Evolutionary conservation across 2,329 filamentous ascomycete species (phyloP), one percentile per base, ranked within the genome.

Genomic region (Nigrospora osmanthi): DNA sequence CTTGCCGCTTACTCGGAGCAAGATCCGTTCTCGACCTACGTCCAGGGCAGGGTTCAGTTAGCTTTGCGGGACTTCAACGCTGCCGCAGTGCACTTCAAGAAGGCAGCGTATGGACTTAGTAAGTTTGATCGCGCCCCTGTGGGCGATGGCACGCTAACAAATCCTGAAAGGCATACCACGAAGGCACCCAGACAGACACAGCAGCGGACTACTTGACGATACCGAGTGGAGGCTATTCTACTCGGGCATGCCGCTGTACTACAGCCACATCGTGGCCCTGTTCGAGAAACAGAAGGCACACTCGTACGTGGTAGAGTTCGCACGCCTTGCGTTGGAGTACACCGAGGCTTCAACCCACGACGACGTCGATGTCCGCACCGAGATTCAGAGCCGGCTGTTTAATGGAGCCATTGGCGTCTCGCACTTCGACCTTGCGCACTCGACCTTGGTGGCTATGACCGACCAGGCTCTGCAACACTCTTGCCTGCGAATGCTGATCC

Each of bases 381-480:
- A 94, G 48, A 80, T 97, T 56, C 80, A 94, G 16, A 85, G 81
- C 52, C 84, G 89, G 3, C 75, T 95, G 3, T 97, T 97, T 70
- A 84, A 82, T 49, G 87, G 89, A 15, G 83, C 89, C 1, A 72
- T 93, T 16, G 80, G 86, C 48, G 89, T 85, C 15, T 86, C 81
- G 7, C 83, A 87, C 46, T 97, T 89, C 57, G 81, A 89, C 48
- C 73, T 87, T 35, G 91, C 93, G 0, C 94, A 95, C 64, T 81
- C 83, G 5, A 86, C 86, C 0, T 74, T 97, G 28, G 71, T 83
- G 13, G 76, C 85, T 46, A 85, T 94, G 62, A 77, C 79, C 36
- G 81, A 94, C 56, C 69, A 73, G 45, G 79, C 83, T 0, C 67
- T 96, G 59, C 85, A 88, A 65, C 78, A 75, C 46, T 81, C 84